Evolutionary conservation across 2,329 filamentous ascomycete genomes (phyloP).

Genomic region (Talaromyces albobiverticillius): DNA sequence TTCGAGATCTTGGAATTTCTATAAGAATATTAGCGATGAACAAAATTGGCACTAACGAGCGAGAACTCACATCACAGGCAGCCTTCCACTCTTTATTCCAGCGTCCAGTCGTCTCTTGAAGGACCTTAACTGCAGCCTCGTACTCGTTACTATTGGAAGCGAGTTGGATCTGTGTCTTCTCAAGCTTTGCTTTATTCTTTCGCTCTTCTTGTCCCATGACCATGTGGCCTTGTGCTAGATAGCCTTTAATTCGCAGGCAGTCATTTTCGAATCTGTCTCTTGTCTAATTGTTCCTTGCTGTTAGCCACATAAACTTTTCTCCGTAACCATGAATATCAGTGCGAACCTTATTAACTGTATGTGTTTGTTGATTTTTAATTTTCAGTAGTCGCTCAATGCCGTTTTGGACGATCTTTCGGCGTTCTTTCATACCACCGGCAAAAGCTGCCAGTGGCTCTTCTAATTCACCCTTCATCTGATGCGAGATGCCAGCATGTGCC

Average conservation of each 20-base stretch:
- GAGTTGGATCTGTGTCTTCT: constrained; percentile 96
- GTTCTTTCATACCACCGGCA: constrained; percentile 90
- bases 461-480: constrained; percentile 92
- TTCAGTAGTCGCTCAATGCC: constrained; percentile 94
- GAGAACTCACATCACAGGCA: constrained; percentile 67
- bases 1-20: constrained; percentile 98
- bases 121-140: constrained; percentile 83
- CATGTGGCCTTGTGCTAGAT: constrained; percentile 98
- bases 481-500: constrained; percentile 82
- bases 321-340: background rate
- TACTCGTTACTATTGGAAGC: constrained; percentile 91
- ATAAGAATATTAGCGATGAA: constrained; percentile 21
- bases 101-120: constrained; percentile 90
- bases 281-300: constrained; percentile 52
- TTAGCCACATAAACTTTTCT: background rate
- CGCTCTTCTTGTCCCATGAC: constrained; percentile 99
- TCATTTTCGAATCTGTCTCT: constrained; percentile 96
- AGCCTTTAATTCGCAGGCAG: constrained; percentile 96
- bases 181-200: constrained; percentile 97
- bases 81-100: constrained; percentile 99
- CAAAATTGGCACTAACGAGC: background rate
- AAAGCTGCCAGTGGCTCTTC: constrained; percentile 93
- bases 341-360: constrained; percentile 81
- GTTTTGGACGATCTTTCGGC: constrained; percentile 91
- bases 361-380: constrained; percentile 86